Base-by-base conservation (phyloP, 2,329 filamentous ascomycete species). In the Fusarium tjaetaba region DNA sequence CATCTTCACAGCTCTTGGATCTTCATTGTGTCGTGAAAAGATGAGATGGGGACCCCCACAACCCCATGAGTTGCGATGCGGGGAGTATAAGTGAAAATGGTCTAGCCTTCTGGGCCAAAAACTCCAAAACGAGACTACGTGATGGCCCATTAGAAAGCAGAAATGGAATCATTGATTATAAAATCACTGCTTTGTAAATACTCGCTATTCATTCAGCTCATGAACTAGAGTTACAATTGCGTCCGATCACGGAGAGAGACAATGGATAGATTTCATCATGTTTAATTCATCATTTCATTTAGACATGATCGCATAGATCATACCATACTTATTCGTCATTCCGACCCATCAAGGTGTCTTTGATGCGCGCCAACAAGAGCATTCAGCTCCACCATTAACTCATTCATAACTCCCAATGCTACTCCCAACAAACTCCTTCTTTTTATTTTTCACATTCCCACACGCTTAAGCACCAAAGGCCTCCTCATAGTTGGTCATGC, bases 401-500 rank as follows among this genome's bases (percentile, higher is more conserved):
- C 43, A 52, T 45, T 60, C 51, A 61, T 57, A 69, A 69, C 55
- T 62, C 65, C 38, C 45, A 39, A 26, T 51, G 45, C 62, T 52
- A 48, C 51, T 62, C 65, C 38, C 42, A 28, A 36, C 46, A 57
- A 70, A 69, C 56, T 51, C 43, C 8, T n/a, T 51, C 36, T 57
- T 66, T 70, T 57, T 49, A 22, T n/a, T 34, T 55, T 55, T 32
- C 24, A 45, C 28, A 52, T 39, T 30, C 2, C 11, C n/a, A 39
- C 41, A 11, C 24, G 7, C 57, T 72, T 76, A 88, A 32, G 84
- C 80, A 41, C 89, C 90, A 79, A 94, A 94, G 7, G 84, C 89
- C 81, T 93, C 89, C 76, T 92, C 91, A 77, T 90, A 94, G 74
- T 89, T 87, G 55, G 90, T 91, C 84, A 96, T 86, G 72, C 92